A percentile compares a stretch with the other conserved stretches of the same genome.
Evolutionary conservation across 2,329 filamentous ascomycete species (phyloP).

Genomic region (Pezicula radicicola): DNA sequence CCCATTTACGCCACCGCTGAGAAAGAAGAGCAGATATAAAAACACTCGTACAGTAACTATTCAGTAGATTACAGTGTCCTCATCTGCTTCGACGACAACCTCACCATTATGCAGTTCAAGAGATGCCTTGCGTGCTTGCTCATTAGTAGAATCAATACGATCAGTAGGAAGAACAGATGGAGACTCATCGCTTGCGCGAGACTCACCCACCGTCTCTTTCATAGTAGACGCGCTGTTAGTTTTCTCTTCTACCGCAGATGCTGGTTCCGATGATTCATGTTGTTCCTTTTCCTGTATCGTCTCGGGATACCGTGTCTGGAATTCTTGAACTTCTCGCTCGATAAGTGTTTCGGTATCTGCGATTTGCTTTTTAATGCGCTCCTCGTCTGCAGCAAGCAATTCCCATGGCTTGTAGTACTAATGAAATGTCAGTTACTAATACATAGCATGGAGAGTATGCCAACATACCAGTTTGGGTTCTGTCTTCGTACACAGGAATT

Average conservation of each 20-base stretch:
- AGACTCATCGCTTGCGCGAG: slow-evolving; percentile 33
- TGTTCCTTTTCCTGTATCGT: too few relatives aligned
- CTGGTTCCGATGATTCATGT: slow-evolving; percentile 18
- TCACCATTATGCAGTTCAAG: slow-evolving; percentile 70
- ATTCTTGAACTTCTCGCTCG: slow-evolving; percentile 61
- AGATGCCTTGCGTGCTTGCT: slow-evolving; percentile 37
- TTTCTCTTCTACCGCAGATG: slow-evolving; percentile 18
- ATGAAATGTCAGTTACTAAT: slow-evolving; percentile 17
- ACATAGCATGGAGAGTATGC: background rate
- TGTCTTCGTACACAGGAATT: slow-evolving; percentile 68
- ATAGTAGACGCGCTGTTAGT: slow-evolving; percentile 20
- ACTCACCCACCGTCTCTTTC: slow-evolving; percentile 42
- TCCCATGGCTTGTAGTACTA: slow-evolving; percentile 89
- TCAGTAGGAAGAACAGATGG: slow-evolving; percentile 28
- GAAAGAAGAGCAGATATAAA: background rate
- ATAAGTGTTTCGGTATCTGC: slow-evolving; percentile 61
- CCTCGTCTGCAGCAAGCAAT: slow-evolving; percentile 65
- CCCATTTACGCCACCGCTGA: background rate
- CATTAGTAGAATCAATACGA: slow-evolving; percentile 34
- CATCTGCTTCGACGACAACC: slow-evolving; percentile 78
- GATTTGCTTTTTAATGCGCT: slow-evolving; percentile 68
- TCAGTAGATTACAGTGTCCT: slow-evolving; percentile 91
- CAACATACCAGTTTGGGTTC: slow-evolving; percentile 70
- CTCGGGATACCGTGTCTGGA: slow-evolving; percentile 45
- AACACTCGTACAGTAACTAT: background rate